Evolutionary conservation across 2,329 filamentous ascomycete genomes (phyloP).

Genomic region (Pestalotiopsis fici): DNA sequence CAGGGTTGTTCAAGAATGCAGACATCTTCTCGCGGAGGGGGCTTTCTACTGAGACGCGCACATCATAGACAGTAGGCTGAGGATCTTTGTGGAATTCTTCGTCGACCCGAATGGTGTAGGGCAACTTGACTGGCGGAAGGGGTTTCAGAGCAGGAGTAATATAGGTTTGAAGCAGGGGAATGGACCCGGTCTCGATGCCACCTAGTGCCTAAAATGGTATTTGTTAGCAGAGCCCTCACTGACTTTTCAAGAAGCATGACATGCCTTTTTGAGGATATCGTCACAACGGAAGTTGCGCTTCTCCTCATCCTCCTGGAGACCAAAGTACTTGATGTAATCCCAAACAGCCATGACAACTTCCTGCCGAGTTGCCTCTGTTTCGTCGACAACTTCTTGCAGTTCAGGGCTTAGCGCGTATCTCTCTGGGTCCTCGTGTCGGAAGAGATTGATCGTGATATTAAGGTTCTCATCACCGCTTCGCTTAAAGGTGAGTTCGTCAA

Average conservation of each 20-base stretch:
- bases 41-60: constrained; percentile 82
- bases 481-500: constrained; percentile 91
- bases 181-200: constrained; percentile 56
- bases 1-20: constrained; percentile 67
- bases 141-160: constrained; percentile 77
- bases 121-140: constrained; percentile 78
- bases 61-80: constrained; percentile 83
- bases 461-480: constrained; percentile 89
- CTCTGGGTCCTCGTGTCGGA: constrained; percentile 82
- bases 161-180: constrained; percentile 82
- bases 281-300: constrained; percentile 92
- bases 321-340: constrained; percentile 89
- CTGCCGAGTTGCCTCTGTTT: constrained; percentile 81
- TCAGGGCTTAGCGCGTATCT: constrained; percentile 78
- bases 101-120: constrained; percentile 94
- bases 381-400: constrained; percentile 82
- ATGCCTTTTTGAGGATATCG: constrained; percentile 75
- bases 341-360: constrained; percentile 90
- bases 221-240: constrained; percentile 65
- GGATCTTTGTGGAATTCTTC: constrained; percentile 76
- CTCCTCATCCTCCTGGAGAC: constrained; percentile 91
- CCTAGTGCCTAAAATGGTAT: constrained; percentile 43
- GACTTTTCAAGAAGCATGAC: constrained; percentile 9
- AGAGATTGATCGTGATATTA: constrained; percentile 86
- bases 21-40: constrained; percentile 70